Evolutionary conservation across 75 land plant species (phyloP).

Genomic region (Sequoia sempervirens): DNA sequence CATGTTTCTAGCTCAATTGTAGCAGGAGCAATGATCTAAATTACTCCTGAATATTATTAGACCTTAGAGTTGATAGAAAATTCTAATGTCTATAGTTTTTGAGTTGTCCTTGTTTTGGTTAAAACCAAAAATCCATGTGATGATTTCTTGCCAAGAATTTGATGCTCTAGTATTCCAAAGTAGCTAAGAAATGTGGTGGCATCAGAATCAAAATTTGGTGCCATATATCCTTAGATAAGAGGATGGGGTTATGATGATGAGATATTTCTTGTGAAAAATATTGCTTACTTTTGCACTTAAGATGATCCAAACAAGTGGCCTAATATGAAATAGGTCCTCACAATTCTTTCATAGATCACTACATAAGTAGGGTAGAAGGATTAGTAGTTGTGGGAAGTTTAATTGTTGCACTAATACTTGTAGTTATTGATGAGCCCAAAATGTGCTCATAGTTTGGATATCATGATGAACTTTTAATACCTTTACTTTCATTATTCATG

Average conservation of each 20-base stretch:
- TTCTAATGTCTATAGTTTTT: slow-evolving; percentile 77
- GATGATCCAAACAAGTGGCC: slow-evolving; percentile 67
- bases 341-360: slow-evolving; percentile 62
- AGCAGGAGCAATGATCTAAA: slow-evolving; percentile 82
- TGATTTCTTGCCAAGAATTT: slow-evolving; percentile 44
- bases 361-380: too few species aligned
- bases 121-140: slow-evolving; percentile 64
- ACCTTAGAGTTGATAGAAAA: too few species aligned
- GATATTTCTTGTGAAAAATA: slow-evolving; percentile 68
- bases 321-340: slow-evolving; percentile 56
- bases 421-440: too few species aligned
- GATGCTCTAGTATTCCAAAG: slow-evolving; percentile 52
- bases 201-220: slow-evolving; percentile 24
- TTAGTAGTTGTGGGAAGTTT: too few species aligned
- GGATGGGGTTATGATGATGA: slow-evolving; percentile 64
- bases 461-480: too few species aligned
- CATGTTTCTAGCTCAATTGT: slow-evolving; percentile 49
- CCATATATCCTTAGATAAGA: slow-evolving; percentile 47
- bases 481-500: too few species aligned
- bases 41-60: too few species aligned
- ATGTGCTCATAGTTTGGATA: too few species aligned
- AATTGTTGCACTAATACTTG: too few species aligned
- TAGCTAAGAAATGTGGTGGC: slow-evolving; percentile 50
- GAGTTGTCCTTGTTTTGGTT: slow-evolving; percentile 65
- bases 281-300: slow-evolving; percentile 79